Base-by-base conservation (phyloP, 441 rosid species). In the Aquilaria agallochum region DNA sequence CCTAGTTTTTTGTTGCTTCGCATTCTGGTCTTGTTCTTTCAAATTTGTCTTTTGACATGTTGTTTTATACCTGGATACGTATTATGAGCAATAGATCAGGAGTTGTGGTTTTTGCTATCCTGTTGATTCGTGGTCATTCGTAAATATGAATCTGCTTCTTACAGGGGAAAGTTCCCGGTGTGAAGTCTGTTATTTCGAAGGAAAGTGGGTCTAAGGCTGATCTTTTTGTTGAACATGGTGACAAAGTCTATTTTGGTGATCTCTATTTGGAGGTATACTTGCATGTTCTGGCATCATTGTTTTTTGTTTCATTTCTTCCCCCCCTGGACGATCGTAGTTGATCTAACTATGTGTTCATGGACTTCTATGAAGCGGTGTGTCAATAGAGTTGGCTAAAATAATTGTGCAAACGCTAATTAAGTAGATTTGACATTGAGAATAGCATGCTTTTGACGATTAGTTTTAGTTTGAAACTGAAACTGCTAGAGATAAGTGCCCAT, bases 161-260 rank as follows among this genome's bases (percentile, higher is more conserved):
- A 68, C 68, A 94, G 99, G 77, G 70, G 9, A 83, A 79, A 72
- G 57, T 72, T 34, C 84, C 88, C 0, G 89, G 92, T 53, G 85
- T 80, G 36, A 85, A 82, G 60, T 94, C 99, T 47, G 72, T 87
- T 44, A 94, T 94, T 55, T 86, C 96, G 2, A 89, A 81, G 74
- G 88, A 92, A 15, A 94, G 99, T 71, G 80, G 85, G 52, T 76
- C 97, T 2, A 87, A 81, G 80, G 99, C 96, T 58, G 99, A 94
- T 76, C 52, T 72, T 78, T 62, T 83, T 51, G 62, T 87, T 66
- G 81, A 78, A 66, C 65, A 70, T 27, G 97, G 97, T 20, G 97
- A 89, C 13, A 87, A 80, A 73, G 78, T 94, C 63, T 57, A 47
- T 59, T 83, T 89, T 31, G 97, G 97, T 0, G 68, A 80, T 80